Conservation (phyloP, 2,329 filamentous ascomycete species). For the Colletotrichum spinosum region DNA sequence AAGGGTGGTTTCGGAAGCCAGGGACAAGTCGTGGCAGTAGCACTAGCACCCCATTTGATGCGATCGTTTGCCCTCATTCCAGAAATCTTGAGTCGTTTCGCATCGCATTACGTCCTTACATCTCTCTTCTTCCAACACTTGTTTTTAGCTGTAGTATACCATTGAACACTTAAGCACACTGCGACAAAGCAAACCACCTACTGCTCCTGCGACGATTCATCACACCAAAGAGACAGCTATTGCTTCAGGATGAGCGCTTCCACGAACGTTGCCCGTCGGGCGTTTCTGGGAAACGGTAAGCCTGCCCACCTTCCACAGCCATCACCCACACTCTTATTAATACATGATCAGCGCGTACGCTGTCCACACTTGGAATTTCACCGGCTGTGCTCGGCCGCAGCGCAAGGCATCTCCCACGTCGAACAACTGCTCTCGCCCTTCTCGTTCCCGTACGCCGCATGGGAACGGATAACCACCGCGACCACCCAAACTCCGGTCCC, state of each 20-base stretch:
- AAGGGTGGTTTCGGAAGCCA: constrained; percentile 37
- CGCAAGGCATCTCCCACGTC: constrained; percentile 56
- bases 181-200: too few relatives aligned
- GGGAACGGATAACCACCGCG: constrained; percentile 68
- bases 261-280: constrained; percentile 66
- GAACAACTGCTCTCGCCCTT: constrained; percentile 65
- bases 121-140: constrained; percentile 28
- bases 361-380: constrained; percentile 60
- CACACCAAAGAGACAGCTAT: too few relatives aligned
- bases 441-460: constrained; percentile 67
- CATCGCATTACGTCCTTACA: constrained; percentile 29
- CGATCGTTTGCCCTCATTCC: constrained; percentile 37
- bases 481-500: constrained; percentile 68
- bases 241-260: constrained; percentile 64
- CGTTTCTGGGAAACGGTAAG: constrained; percentile 62
- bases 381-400: constrained; percentile 61
- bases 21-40: constrained; percentile 34
- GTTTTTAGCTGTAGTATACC: constrained; percentile 29
- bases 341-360: constrained; percentile 53
- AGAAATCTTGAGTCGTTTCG: constrained; percentile 33
- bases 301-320: constrained; percentile 35
- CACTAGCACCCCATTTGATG: constrained; percentile 37
- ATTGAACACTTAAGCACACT: too few relatives aligned
- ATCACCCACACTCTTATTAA: constrained; percentile 42
- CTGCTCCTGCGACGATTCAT: too few relatives aligned